Conservation (phyloP, 192 early-diverging fungal species). For the Blastocladiella britannica region DNA sequence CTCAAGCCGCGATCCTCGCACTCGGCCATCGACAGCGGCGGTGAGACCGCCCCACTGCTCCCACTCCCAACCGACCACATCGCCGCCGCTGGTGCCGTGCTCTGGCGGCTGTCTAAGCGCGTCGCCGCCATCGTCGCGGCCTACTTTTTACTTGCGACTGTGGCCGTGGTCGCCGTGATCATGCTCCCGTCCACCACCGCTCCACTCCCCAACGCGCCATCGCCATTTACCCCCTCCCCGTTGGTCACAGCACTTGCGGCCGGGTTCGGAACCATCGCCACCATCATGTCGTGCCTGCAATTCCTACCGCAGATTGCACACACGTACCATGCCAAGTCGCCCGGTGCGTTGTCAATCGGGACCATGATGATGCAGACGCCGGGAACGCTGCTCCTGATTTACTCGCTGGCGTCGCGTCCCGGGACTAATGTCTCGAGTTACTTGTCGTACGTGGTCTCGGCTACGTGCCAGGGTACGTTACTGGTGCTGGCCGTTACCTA, state of each 20-base stretch:
- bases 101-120: no score
- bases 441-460: neutral
- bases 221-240: no score
- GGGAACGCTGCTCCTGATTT: neutral
- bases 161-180: no score
- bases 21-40: neutral
- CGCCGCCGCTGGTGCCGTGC: no score
- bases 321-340: neutral
- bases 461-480: neutral
- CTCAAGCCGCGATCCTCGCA: neutral
- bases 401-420: neutral
- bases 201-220: no score
- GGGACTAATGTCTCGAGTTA: neutral
- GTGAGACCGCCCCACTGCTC: neutral
- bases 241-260: no score
- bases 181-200: no score
- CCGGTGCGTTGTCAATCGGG: neutral
- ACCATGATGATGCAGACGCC: slow-evolving; percentile 1
- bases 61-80: no score
- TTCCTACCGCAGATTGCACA: neutral
- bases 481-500: neutral
- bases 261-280: neutral
- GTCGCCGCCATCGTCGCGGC: no score
- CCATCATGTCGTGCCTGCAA: neutral
- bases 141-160: no score